Evolutionary conservation across 208 protist genomes (phyloP), one percentile per base, ranked within the genome.

Genomic region (Vickermania ingenoplastis): DNA sequence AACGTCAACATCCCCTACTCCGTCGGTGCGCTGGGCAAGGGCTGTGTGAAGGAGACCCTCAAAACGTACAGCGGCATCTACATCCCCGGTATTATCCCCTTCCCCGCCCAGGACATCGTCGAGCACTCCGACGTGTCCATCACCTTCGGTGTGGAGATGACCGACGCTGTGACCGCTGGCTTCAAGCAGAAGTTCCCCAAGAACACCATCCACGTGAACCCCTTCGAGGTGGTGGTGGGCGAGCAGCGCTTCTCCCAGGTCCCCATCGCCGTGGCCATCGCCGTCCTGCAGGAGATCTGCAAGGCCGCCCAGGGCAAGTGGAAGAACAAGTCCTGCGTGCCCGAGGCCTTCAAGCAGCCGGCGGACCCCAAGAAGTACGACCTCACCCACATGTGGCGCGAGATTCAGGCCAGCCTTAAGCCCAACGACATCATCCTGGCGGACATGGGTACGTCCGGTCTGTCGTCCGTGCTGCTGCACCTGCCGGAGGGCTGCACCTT

Each of bases 61-160:
- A 49, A 67, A 7, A 79, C 75, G 69, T 83, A 57, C 61, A 65
- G 79, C 2, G 77, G 77, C 63, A 77, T 63, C 49, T 83, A 83
- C 77, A 31, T 67, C 24, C 69, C 65, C 7, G 66, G 61, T 14
- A 29, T 59, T 21, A 60, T 30, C 2, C 62, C 56, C 23, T 69
- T 61, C 52, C 59, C 69, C 1, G 61, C 64, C 21, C 70, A 74
- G 63, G 48, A 45, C 36, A 17, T 17, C 36, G 17, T 17, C 36
- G 36, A n/a, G 36, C 36, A 48, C 36, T 17, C 17, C 11, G 7
- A 17, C 36, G 11, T n/a, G 36, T n/a, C 36, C 36, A 7, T 7
- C 36, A 48, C 36, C 36, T 7, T 48, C 17, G 36, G 36, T 48
- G 36, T 48, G 36, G 36, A n/a, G 36, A 7, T 48, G 36, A 48